Conservation (phyloP, 2,329 filamentous ascomycete species). For the Pseudogymnoascus sp. region DNA sequence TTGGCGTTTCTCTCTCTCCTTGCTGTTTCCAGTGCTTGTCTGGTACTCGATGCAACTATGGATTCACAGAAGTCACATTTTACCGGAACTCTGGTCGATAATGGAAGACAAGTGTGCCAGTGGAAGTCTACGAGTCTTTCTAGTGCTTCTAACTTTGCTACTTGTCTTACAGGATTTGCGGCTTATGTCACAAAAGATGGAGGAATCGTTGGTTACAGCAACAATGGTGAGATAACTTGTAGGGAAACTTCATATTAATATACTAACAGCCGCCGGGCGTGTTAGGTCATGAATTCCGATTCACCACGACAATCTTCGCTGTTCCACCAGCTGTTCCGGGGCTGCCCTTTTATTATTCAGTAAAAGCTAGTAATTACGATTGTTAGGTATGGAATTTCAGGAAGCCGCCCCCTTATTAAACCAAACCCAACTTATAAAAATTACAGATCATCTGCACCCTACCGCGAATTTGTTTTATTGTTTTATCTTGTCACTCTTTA, state of each 20-base stretch:
- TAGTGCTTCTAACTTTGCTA: background rate
- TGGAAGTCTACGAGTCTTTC: background rate
- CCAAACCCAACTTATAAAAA: background rate
- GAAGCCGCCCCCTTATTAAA: background rate
- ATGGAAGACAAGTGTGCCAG: background rate
- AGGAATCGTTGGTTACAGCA: background rate
- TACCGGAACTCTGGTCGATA: background rate
- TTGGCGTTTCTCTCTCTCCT: background rate
- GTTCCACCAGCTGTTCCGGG: background rate
- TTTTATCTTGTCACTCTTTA: background rate
- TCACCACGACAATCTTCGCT: fast-evolving
- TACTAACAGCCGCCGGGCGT: too few species aligned
- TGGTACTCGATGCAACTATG: background rate
- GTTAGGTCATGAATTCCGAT: background rate
- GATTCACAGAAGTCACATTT: background rate
- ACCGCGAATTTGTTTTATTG: background rate
- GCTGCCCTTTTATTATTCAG: background rate
- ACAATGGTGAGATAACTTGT: background rate
- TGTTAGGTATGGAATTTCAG: background rate
- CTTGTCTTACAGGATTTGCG: background rate
- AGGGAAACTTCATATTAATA: too few species aligned
- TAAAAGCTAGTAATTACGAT: background rate
- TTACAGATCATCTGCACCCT: background rate
- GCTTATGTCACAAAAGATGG: background rate
- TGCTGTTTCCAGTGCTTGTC: background rate